Conservation (phyloP, 176 grass and related monocot genomes). For the Lolium perenne region DNA sequence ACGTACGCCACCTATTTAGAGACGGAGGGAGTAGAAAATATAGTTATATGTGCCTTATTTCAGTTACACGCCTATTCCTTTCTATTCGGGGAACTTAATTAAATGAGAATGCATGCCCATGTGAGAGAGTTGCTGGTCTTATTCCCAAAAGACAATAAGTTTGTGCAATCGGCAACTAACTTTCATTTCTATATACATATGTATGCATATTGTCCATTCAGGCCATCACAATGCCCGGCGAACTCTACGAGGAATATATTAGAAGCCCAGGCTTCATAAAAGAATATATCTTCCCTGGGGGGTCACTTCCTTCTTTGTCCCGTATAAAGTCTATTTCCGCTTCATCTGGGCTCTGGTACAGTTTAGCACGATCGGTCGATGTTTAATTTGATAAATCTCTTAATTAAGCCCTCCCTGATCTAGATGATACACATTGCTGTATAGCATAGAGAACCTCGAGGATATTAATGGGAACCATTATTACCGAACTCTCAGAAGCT, state of each 20-base stretch:
- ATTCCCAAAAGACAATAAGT: neutral
- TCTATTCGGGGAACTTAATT: neutral
- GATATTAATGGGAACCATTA: constrained; percentile 60
- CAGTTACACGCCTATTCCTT: no score
- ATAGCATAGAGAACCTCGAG: constrained; percentile 60
- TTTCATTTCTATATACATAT: neutral
- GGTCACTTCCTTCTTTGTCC: constrained; percentile 63
- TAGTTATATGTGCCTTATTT: no score
- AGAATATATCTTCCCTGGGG: constrained; percentile 76
- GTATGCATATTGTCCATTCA: constrained; percentile 46
- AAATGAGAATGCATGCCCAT: neutral
- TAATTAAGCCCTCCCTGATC: neutral
- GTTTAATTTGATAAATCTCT: neutral
- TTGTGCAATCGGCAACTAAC: neutral
- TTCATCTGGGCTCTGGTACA: constrained; percentile 54
- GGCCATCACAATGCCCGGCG: constrained; percentile 55
- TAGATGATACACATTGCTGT: neutral
- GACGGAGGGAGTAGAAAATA: no score
- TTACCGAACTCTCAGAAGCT: constrained; percentile 51
- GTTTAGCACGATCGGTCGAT: neutral
- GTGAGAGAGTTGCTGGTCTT: neutral
- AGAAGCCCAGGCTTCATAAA: constrained; percentile 72
- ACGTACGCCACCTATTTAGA: no score
- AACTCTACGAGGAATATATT: constrained; percentile 66
- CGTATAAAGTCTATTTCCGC: constrained; percentile 56